Percentiles rank a stretch among this genome's conserved stretches.
Evolutionary conservation across 2,329 filamentous ascomycete species (phyloP).

Genomic region (Bipolaris cookei): DNA sequence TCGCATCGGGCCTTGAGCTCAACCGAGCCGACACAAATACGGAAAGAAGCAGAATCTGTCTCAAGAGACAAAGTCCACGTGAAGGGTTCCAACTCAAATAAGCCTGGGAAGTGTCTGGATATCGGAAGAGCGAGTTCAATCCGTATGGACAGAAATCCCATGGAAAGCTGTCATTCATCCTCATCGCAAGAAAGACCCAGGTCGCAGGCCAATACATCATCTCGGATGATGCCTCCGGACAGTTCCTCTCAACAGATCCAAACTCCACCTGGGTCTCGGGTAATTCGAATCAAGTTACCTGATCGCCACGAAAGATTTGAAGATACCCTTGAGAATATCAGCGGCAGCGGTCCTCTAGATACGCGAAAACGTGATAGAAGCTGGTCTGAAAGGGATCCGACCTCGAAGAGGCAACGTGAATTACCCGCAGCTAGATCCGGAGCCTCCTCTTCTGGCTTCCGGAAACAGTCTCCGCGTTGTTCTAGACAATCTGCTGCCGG

Average conservation of each 20-base stretch:
- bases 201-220: slow-evolving; percentile 44
- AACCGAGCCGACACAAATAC: slow-evolving; percentile 14
- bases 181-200: slow-evolving; percentile 28
- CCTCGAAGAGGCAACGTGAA: slow-evolving; percentile 19
- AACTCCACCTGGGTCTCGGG: background rate
- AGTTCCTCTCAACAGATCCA: background rate
- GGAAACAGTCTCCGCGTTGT: background rate
- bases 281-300: background rate
- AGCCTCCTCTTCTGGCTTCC: background rate
- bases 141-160: background rate
- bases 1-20: background rate
- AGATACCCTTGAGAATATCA: background rate
- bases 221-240: slow-evolving; percentile 32
- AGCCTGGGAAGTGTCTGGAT: background rate
- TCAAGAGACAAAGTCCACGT: background rate
- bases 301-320: background rate
- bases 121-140: background rate
- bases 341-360: background rate
- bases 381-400: background rate
- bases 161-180: slow-evolving; percentile 12
- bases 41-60: background rate
- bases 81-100: background rate
- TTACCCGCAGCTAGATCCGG: slow-evolving; percentile 1
- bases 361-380: slow-evolving; percentile 22
- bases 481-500: background rate